These are phyloP conservation scores for Gossypium trilobum DNA, from an alignment of 441 rosid genomes.

Conservation along the genomic window DNA sequence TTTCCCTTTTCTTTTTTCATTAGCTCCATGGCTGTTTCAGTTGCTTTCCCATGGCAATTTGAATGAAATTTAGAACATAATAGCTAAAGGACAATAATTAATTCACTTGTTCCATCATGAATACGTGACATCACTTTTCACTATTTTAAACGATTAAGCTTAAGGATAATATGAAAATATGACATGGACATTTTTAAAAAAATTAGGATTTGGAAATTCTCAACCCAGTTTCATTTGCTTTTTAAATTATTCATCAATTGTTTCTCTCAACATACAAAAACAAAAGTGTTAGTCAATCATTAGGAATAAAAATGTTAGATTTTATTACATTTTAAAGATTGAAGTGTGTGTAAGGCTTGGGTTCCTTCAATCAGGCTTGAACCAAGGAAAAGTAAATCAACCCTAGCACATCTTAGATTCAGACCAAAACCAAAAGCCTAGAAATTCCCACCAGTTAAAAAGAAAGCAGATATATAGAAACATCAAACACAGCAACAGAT, in stretches of 20 bases:
- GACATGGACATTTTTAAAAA: background rate
- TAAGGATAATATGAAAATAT: background rate
- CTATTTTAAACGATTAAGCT: too few relatives aligned
- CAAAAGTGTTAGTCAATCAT: background rate
- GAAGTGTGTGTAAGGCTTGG: background rate
- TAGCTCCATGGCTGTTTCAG: background rate
- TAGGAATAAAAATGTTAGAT: background rate
- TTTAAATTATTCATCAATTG: background rate
- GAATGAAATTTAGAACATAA: too few relatives aligned
- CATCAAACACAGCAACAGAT: conserved; percentile 6
- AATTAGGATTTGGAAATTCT: background rate
- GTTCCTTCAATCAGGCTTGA: too few relatives aligned
- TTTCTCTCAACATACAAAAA: too few relatives aligned
- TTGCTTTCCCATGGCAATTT: background rate
- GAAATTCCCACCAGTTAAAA: background rate
- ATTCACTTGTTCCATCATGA: too few relatives aligned
- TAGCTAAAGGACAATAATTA: too few relatives aligned
- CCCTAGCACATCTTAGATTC: background rate
- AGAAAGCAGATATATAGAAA: background rate
- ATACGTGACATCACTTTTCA: too few relatives aligned
- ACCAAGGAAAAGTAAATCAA: too few relatives aligned
- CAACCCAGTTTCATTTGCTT: background rate
- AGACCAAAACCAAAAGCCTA: background rate
- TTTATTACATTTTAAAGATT: background rate
- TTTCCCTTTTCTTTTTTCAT: too few relatives aligned